Evolutionary conservation across 2,329 filamentous ascomycete genomes (phyloP), one percentile per base, ranked within the genome.

Genomic region (Ophiocordyceps camponoti-leonardi): DNA sequence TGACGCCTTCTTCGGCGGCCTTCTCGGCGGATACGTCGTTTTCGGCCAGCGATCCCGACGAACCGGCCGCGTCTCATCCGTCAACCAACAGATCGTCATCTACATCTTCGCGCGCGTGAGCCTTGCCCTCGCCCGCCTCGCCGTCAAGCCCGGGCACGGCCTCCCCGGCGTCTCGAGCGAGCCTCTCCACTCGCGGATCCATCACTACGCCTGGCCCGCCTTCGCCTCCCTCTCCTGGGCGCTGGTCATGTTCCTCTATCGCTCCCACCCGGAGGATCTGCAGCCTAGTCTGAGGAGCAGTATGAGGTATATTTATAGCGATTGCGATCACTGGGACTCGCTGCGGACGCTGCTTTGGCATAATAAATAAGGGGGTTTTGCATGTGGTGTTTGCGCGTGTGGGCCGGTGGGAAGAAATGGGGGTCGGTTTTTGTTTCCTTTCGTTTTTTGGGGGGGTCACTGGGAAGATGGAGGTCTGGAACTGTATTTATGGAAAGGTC

Each of bases 51-150:
- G 75, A 48, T 75, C 72, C 40, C 64, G 61, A 55, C 81, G 83
- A 49, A 68, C 65, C 35, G 81, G 81, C 54, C 74, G 75, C 60
- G 79, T 86, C 57, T 83, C 81, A 49, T 83, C 78, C 51, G 82
- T 95, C 50, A 94, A 81, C 66, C 86, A 95, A 69, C 90, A 98
- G 71, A 98, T 98, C 60, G 87, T 94, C 62, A 85, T 96, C 56
- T 98, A 98, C 68, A 84, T 98, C 50, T 95, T 95, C 59, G 92
- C 92, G 43, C 80, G 92, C 52, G 92, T 95, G 16, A 73, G 83
- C 49, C 75, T 98, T 31, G 86, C 85, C 10, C 67, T 93, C 22
- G 92, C 88, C 30, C 86, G 86, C 57, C 68, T 96, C 47, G 77
- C 84, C 47, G 78, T 96, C 50, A 81, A 86, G 62, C 75, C 75